Evolutionary conservation across 192 early-diverging fungal species (phyloP).

Genomic region (Lobosporangium transversale): DNA sequence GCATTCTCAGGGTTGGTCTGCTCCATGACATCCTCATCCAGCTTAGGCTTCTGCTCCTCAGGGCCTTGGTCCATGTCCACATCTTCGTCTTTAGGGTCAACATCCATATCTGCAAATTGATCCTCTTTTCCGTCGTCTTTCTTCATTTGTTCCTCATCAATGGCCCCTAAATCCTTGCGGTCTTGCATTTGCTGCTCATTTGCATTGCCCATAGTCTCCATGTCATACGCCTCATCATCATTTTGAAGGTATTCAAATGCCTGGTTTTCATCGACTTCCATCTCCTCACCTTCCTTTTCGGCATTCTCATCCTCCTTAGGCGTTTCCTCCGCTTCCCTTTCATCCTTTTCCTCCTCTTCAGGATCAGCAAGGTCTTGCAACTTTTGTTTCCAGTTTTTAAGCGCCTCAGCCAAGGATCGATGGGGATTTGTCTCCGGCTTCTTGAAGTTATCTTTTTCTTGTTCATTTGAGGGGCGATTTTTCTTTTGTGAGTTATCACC

Average conservation of each 20-base stretch:
- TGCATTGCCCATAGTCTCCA: slow-evolving; percentile 80
- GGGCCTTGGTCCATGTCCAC: slow-evolving; percentile 55
- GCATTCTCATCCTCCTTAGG: slow-evolving; percentile 54
- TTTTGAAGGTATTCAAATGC: slow-evolving; percentile 83
- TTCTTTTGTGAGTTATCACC: slow-evolving; percentile 53
- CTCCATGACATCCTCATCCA: slow-evolving; percentile 57
- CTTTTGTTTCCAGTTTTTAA: slow-evolving; percentile 92
- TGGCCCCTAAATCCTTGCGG: slow-evolving; percentile 65
- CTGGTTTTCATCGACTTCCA: slow-evolving; percentile 63
- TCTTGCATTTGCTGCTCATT: slow-evolving; percentile 72
- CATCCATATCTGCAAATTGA: slow-evolving; percentile 71
- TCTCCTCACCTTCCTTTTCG: slow-evolving; percentile 64
- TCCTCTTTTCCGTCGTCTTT: slow-evolving; percentile 55
- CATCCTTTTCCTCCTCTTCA: slow-evolving; percentile 58
- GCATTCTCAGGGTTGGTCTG: slow-evolving; percentile 41
- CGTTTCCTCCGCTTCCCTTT: slow-evolving; percentile 39
- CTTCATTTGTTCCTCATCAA: slow-evolving; percentile 69
- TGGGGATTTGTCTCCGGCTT: slow-evolving; percentile 81
- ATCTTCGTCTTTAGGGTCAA: slow-evolving; percentile 64
- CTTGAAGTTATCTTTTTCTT: slow-evolving; percentile 55
- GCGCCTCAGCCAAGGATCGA: slow-evolving; percentile 90
- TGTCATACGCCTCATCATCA: slow-evolving; percentile 77
- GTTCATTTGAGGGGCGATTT: slow-evolving; percentile 41
- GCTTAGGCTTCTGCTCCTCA: slow-evolving; percentile 42
- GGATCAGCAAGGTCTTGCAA: slow-evolving; percentile 78